phyloP scores from a whole-genome alignment of 805 yeast genomes.

The Hanseniaspora jakobsenii region DNA sequence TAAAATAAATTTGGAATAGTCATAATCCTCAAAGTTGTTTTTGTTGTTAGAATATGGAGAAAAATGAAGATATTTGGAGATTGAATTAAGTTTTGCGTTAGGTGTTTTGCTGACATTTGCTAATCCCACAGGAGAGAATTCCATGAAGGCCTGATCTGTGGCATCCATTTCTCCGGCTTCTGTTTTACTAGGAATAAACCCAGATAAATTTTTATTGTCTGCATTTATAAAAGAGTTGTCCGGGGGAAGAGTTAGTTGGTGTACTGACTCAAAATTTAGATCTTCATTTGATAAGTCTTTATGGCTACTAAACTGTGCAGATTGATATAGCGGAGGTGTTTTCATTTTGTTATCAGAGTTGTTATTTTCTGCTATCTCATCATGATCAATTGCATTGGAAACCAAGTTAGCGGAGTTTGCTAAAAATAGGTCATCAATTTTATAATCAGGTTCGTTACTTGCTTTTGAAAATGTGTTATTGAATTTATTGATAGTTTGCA shows the following conservation, averaged over 20 bases:
- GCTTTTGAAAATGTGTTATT: too few relatives aligned
- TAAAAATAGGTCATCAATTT: too few relatives aligned
- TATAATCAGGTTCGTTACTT: too few relatives aligned
- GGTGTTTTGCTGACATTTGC: slow-evolving; percentile 12
- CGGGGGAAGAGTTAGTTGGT: too few relatives aligned
- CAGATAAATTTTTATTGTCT: too few relatives aligned
- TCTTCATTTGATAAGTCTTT: not conserved
- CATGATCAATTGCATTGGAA: too few relatives aligned
- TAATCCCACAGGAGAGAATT: slow-evolving; percentile 12
- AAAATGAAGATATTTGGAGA: slow-evolving; percentile 8
- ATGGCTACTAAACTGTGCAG: not conserved
- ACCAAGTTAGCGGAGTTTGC: too few relatives aligned
- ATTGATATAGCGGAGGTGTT: slow-evolving; percentile 11
- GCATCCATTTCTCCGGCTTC: slow-evolving; percentile 12
- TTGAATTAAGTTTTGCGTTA: slow-evolving; percentile 6
- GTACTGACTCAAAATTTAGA: too few relatives aligned
- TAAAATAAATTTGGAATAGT: slow-evolving; percentile 11
- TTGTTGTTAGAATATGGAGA: not conserved
- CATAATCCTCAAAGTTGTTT: slow-evolving; percentile 12
- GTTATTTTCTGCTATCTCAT: too few relatives aligned
- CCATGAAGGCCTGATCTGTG: slow-evolving; percentile 8
- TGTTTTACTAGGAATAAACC: slow-evolving; percentile 1
- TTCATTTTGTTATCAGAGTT: not conserved
- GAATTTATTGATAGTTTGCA: slow-evolving; percentile 5
- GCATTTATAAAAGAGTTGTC: too few relatives aligned